phyloP scores from a whole-genome alignment of 371 early-diverging fungal species.

The Saksenaea oblongispora region DNA sequence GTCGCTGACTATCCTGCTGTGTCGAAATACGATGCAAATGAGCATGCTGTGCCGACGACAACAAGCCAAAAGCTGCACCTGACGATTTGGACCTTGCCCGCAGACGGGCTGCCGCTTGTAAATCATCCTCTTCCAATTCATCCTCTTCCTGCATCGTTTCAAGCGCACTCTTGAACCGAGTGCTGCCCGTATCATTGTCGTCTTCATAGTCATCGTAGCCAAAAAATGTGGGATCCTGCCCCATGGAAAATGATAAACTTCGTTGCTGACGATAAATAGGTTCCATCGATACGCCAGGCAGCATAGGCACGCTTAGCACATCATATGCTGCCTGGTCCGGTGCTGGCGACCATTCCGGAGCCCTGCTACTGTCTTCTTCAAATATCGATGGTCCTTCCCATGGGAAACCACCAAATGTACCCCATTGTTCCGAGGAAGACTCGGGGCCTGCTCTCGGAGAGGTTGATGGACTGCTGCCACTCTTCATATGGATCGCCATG shows the following conservation, averaged over 20 bases:
- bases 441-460: background rate
- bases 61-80: constrained; percentile 46
- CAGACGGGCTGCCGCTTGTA: constrained; percentile 23
- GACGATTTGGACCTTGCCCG: constrained; percentile 47
- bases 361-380: constrained; percentile 10
- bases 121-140: constrained; percentile 24
- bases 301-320: constrained; percentile 22
- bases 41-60: constrained; percentile 37
- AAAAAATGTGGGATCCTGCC: constrained; percentile 24
- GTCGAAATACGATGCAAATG: constrained; percentile 34
- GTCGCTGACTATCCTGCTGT: constrained; percentile 26
- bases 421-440: constrained; percentile 17
- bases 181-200: background rate
- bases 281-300: constrained; percentile 22
- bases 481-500: background rate
- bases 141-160: constrained; percentile 49
- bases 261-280: constrained; percentile 29
- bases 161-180: constrained; percentile 25
- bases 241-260: constrained; percentile 32
- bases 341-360: background rate
- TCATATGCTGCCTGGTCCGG: constrained; percentile 1
- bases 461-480: background rate
- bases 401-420: constrained; percentile 23
- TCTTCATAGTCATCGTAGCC: constrained; percentile 27
- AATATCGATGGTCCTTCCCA: constrained; percentile 33